phyloP scores from a whole-genome alignment of 1,139 yeast species.

The Meyerozyma smithsonii region DNA sequence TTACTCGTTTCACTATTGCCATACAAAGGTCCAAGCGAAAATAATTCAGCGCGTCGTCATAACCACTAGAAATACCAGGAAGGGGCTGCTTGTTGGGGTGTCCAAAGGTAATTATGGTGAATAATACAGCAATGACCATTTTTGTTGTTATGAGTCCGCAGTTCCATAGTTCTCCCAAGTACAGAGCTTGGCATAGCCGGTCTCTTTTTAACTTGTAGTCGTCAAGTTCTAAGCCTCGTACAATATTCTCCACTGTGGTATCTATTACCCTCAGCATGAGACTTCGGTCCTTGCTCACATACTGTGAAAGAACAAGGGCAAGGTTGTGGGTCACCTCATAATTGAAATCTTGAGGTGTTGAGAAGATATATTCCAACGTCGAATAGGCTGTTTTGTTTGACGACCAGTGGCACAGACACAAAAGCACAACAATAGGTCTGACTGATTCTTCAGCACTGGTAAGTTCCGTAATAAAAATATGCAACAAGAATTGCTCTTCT shows the following conservation, averaged over 20 bases:
- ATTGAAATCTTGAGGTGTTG: constrained; percentile 45
- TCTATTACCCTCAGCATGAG: constrained; percentile 53
- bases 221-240: constrained; percentile 62
- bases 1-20: background rate
- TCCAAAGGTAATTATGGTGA: constrained; percentile 61
- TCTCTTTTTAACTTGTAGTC: constrained; percentile 57
- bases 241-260: constrained; percentile 57
- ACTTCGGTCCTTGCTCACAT: constrained; percentile 31
- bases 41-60: constrained; percentile 63
- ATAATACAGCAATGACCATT: constrained; percentile 51
- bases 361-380: constrained; percentile 24
- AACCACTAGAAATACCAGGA: constrained; percentile 25
- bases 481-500: constrained; percentile 44
- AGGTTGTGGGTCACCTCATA: constrained; percentile 51
- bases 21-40: constrained; percentile 59
- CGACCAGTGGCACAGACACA: background rate
- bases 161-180: constrained; percentile 56
- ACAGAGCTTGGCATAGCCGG: constrained; percentile 58
- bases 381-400: background rate
- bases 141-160: constrained; percentile 42
- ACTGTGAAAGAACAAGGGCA: constrained; percentile 42
- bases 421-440: background rate
- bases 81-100: constrained; percentile 61
- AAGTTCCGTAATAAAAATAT: background rate
- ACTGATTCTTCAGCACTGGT: background rate